These are phyloP conservation scores for Nepenthes gracilis DNA, from an alignment of 148 eudicot genomes.

Conservation along the genomic window DNA sequence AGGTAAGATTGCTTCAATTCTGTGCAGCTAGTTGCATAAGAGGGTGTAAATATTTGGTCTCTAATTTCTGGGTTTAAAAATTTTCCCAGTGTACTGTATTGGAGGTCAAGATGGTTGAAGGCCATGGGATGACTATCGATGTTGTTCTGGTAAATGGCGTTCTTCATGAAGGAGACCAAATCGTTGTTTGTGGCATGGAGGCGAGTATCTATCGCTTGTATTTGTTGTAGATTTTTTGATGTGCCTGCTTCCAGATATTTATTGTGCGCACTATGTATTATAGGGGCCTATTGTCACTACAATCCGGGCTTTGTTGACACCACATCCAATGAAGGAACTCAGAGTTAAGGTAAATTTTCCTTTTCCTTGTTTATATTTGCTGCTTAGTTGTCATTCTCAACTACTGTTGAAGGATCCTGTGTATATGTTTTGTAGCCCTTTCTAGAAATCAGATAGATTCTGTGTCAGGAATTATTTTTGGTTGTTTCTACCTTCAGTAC, in stretches of 20 bases:
- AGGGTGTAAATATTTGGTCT: background rate
- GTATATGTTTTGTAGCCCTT: too few species aligned
- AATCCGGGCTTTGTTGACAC: constrained; percentile 80
- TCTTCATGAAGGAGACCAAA: constrained; percentile 90
- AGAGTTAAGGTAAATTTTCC: constrained; percentile 59
- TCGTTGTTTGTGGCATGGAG: constrained; percentile 89
- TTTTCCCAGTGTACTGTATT: constrained; percentile 71
- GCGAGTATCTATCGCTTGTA: constrained; percentile 18
- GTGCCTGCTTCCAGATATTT: constrained; percentile 2
- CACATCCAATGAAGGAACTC: constrained; percentile 97
- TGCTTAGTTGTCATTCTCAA: too few species aligned
- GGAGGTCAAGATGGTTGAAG: constrained; percentile 94
- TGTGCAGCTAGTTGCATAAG: background rate
- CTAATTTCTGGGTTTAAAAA: constrained; percentile 8
- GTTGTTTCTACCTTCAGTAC: too few species aligned
- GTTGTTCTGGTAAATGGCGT: constrained; percentile 87
- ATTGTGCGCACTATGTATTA: constrained; percentile 7
- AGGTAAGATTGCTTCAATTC: constrained; percentile 27
- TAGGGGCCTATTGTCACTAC: constrained; percentile 83
- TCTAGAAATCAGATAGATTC: too few species aligned
- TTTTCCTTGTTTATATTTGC: background rate
- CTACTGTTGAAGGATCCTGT: too few species aligned
- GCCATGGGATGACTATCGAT: constrained; percentile 88
- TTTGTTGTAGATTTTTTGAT: background rate
- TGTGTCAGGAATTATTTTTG: too few species aligned